phyloP scores from a whole-genome alignment of 495 filamentous ascomycete genomes.

The Penicilliopsis zonata region DNA sequence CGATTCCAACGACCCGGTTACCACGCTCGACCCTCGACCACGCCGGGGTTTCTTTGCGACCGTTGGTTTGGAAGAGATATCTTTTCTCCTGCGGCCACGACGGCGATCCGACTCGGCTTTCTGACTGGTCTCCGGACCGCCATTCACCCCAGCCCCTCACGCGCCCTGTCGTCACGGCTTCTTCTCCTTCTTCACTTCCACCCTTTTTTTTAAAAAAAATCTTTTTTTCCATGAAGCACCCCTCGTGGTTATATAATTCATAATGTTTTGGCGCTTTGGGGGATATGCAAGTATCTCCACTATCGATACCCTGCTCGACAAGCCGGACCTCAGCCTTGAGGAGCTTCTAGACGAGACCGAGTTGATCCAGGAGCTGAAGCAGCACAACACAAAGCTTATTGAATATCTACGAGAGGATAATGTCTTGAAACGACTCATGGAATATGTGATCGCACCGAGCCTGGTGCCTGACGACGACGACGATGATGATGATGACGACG shows the following conservation, averaged over 20 bases:
- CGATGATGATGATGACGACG: slow-evolving; percentile 41
- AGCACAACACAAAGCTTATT: slow-evolving; percentile 95
- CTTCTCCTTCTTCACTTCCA: neutral
- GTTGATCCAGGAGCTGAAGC: slow-evolving; percentile 92
- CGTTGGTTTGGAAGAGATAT: too few relatives aligned
- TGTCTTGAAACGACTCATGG: slow-evolving; percentile 75
- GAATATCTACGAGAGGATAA: slow-evolving; percentile 85
- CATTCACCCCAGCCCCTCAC: too few relatives aligned
- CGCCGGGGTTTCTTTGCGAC: too few relatives aligned
- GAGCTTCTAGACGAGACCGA: slow-evolving; percentile 94
- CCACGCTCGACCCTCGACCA: too few relatives aligned
- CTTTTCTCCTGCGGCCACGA: too few relatives aligned
- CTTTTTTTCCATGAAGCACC: slow-evolving; percentile 27
- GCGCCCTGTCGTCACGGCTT: too few relatives aligned
- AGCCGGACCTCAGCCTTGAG: slow-evolving; percentile 85
- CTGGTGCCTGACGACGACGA: slow-evolving; percentile 53
- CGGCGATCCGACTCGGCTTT: too few relatives aligned
- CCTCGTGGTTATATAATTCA: slow-evolving; percentile 38
- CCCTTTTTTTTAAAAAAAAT: slow-evolving; percentile 1
- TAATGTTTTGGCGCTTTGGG: slow-evolving; percentile 98
- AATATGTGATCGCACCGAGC: slow-evolving; percentile 78
- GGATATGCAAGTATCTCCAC: slow-evolving; percentile 95
- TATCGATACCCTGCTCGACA: slow-evolving; percentile 92
- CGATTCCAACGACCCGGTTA: too few relatives aligned
- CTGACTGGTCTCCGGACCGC: too few relatives aligned